phyloP scores from a whole-genome alignment of 768 basidiomycete genomes.

The Tricholoma furcatifolium region DNA sequence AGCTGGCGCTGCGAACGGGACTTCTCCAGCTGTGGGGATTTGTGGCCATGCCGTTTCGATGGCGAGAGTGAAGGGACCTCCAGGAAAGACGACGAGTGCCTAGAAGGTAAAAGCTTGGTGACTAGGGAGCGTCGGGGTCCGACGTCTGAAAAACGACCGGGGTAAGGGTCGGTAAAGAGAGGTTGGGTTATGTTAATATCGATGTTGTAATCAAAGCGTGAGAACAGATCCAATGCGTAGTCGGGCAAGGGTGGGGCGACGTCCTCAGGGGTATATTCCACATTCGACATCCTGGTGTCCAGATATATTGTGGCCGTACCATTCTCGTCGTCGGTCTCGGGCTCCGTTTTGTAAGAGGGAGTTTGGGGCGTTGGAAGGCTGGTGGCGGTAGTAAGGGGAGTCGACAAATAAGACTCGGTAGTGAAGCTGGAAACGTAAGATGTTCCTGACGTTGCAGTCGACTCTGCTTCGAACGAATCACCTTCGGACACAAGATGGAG shows the following conservation, averaged over 20 bases:
- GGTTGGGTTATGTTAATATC: conserved; percentile 4
- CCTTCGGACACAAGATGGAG: conserved; percentile 9
- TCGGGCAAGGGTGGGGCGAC: conserved; percentile 16
- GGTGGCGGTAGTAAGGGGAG: conserved; percentile 5
- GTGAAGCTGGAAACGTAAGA: conserved; percentile 6
- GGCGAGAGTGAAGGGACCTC: conserved; percentile 9
- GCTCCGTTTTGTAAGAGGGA: not conserved
- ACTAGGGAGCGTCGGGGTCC: not conserved
- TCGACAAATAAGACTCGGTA: conserved; percentile 7
- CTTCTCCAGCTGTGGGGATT: not conserved
- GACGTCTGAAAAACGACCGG: not conserved
- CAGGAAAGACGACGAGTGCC: conserved; percentile 10
- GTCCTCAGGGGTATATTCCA: conserved; percentile 6
- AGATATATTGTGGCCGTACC: conserved; percentile 18
- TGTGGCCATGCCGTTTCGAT: not conserved
- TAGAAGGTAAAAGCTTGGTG: not conserved
- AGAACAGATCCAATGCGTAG: conserved; percentile 21
- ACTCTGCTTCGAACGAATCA: conserved; percentile 2
- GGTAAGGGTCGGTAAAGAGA: not conserved
- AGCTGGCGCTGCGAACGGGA: conserved; percentile 5
- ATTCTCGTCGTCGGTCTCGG: conserved; percentile 2
- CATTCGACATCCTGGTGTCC: conserved; percentile 1
- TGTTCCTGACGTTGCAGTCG: conserved; percentile 3
- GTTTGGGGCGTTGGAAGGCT: not conserved
- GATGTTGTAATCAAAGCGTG: conserved; percentile 14